phyloP scores from a whole-genome alignment of 129 eudicot genomes.

The Chrysanthemum lavandulifolium region DNA sequence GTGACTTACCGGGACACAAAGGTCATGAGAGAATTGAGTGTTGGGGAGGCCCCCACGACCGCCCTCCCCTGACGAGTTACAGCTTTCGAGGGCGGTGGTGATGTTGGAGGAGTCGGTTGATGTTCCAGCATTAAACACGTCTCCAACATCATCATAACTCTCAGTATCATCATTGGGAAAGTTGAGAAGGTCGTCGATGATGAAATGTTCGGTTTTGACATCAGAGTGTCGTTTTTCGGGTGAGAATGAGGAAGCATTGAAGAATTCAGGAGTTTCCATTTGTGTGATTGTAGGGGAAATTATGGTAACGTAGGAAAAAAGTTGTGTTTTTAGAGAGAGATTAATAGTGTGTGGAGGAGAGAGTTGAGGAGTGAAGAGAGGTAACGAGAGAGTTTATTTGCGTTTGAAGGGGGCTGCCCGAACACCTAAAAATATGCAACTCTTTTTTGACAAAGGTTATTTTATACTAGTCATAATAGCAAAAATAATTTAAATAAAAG shows the following conservation, averaged over 20 bases:
- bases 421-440: conserved; percentile 60
- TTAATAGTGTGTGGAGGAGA: conserved; percentile 35
- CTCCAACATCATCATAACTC: conserved; percentile 12
- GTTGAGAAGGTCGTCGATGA: conserved; percentile 80
- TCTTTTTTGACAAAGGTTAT: conserved; percentile 16
- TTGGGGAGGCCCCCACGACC: conserved; percentile 42
- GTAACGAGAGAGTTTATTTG: conserved; percentile 69
- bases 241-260: conserved; percentile 37
- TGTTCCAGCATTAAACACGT: conserved; percentile 11
- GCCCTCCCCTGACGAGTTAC: conserved; percentile 55
- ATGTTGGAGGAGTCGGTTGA: conserved; percentile 40
- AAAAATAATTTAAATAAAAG: no score
- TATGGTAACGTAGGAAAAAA: conserved; percentile 20
- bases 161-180: conserved; percentile 50
- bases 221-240: conserved; percentile 48
- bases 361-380: conserved; percentile 47
- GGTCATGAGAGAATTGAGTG: conserved; percentile 59
- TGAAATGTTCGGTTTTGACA: conserved; percentile 55
- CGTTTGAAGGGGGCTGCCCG: conserved; percentile 68
- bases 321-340: conserved; percentile 24
- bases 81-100: conserved; percentile 49
- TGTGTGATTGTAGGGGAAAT: conserved; percentile 1
- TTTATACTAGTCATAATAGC: no score
- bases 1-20: conserved; percentile 64
- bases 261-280: conserved; percentile 62